Evolutionary conservation across 768 basidiomycete genomes (phyloP).

Genomic region (Cystobasidium tubakii): DNA sequence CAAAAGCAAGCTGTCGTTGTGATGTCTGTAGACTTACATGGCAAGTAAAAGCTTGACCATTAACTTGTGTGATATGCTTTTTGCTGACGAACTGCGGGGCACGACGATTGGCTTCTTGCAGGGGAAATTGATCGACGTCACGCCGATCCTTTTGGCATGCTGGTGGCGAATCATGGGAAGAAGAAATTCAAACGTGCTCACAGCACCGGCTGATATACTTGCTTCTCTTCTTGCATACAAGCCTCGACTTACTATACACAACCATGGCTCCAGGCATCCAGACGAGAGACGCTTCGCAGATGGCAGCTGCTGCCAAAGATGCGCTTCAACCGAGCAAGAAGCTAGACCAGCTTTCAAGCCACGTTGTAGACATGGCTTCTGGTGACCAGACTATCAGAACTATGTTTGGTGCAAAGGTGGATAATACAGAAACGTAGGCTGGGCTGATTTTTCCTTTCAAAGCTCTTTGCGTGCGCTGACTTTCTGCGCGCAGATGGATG

Average conservation of each 20-base stretch:
- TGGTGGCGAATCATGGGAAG: too few species aligned
- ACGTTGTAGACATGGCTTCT: constrained; percentile 12
- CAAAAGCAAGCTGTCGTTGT: too few species aligned
- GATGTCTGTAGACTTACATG: too few species aligned
- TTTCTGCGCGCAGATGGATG: constrained; percentile 49
- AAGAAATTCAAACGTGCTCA: neutral
- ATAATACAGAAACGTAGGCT: constrained; percentile 52
- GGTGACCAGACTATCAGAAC: constrained; percentile 28
- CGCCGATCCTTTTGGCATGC: too few species aligned
- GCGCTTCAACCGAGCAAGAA: neutral
- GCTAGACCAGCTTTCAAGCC: neutral
- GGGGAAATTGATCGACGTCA: too few species aligned
- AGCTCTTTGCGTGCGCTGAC: too few species aligned
- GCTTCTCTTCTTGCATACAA: neutral
- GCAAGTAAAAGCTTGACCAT: too few species aligned
- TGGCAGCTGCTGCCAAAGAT: constrained; percentile 7
- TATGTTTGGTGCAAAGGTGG: constrained; percentile 30
- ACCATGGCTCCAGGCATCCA: constrained; percentile 13
- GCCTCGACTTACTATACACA: neutral
- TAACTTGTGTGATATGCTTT: too few species aligned
- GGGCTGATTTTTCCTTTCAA: neutral
- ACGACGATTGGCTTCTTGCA: too few species aligned
- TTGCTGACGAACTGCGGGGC: too few species aligned
- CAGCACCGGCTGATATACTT: neutral
- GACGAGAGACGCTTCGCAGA: neutral